These are phyloP conservation scores for Fonsecaea pedrosoi DNA, from an alignment of 2,329 filamentous ascomycete species.

Conservation along the genomic window DNA sequence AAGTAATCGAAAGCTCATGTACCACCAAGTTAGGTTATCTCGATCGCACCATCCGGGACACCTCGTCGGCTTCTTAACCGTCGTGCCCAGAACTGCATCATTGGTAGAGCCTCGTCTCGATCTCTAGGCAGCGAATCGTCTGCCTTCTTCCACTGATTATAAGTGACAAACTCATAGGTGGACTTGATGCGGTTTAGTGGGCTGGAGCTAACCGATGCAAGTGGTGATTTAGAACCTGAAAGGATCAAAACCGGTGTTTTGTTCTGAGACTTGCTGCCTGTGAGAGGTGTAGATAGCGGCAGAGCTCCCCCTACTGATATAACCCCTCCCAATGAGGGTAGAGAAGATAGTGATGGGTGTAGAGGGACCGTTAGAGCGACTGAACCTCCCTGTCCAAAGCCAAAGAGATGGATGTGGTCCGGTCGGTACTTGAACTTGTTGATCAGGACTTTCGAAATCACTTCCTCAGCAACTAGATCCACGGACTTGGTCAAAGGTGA, in stretches of 20 bases:
- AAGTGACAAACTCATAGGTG: conserved; percentile 70
- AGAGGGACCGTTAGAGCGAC: conserved; percentile 65
- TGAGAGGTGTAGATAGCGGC: conserved; percentile 46
- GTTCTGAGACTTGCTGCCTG: conserved; percentile 43
- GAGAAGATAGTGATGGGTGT: conserved; percentile 45
- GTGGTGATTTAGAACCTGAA: conserved; percentile 47
- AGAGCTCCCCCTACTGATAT: conserved; percentile 53
- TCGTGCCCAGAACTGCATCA: conserved; percentile 76
- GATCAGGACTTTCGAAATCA: conserved; percentile 62
- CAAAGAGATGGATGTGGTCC: conserved; percentile 68
- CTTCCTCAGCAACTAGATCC: conserved; percentile 55
- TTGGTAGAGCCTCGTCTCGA: conserved; percentile 83
- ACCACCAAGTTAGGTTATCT: conserved; percentile 42
- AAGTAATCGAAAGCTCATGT: not conserved
- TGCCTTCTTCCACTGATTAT: conserved; percentile 71
- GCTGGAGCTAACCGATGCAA: conserved; percentile 64
- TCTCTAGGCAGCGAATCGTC: conserved; percentile 84
- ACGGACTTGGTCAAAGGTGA: conserved; percentile 61
- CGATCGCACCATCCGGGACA: conserved; percentile 54
- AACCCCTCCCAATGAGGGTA: conserved; percentile 47
- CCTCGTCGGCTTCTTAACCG: conserved; percentile 52
- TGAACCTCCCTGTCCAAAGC: conserved; percentile 72
- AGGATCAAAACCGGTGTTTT: conserved; percentile 52
- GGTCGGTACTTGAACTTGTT: conserved; percentile 64
- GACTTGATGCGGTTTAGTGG: conserved; percentile 69